A percentile compares a stretch with the other conserved stretches of the same genome.
These are phyloP conservation scores for Arabidopsis lyrata DNA, from an alignment of 441 rosid species.

Conservation along the genomic window DNA sequence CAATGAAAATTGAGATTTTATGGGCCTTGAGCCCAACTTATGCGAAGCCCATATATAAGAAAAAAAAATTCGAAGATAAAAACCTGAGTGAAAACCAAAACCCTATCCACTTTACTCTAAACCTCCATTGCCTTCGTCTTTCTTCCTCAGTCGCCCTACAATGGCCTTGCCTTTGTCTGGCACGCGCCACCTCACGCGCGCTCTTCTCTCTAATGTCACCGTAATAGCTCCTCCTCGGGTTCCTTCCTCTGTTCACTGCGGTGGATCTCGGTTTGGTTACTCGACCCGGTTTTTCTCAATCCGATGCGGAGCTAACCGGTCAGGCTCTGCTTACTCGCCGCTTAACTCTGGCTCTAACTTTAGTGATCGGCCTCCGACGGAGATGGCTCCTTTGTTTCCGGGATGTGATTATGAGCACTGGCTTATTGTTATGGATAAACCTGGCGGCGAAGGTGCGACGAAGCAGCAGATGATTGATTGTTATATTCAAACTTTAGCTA, in stretches of 20 bases:
- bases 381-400: slow-evolving; percentile 96
- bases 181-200: slow-evolving; percentile 65
- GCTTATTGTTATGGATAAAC: slow-evolving; percentile 97
- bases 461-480: slow-evolving; percentile 98
- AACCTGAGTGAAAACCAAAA: slow-evolving; percentile 25
- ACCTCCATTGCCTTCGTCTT: slow-evolving; percentile 32
- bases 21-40: slow-evolving; percentile 14
- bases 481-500: slow-evolving; percentile 78
- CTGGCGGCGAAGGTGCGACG: slow-evolving; percentile 84
- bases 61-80: neutral
- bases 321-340: slow-evolving; percentile 82
- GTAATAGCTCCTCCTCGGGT: slow-evolving; percentile 49
- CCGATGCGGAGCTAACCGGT: slow-evolving; percentile 75
- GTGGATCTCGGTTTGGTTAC: slow-evolving; percentile 48
- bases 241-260: slow-evolving; percentile 48
- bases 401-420: slow-evolving; percentile 96
- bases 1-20: neutral
- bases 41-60: slow-evolving; percentile 17
- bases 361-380: slow-evolving; percentile 95
- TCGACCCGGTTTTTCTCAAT: slow-evolving; percentile 59
- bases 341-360: slow-evolving; percentile 86
- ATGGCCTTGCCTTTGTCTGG: slow-evolving; percentile 86
- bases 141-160: slow-evolving; percentile 21
- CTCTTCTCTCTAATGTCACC: slow-evolving; percentile 29
- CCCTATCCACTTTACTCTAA: slow-evolving; percentile 39